phyloP scores from a whole-genome alignment of 2,329 filamentous ascomycete species.

The Fusarium sp. region DNA sequence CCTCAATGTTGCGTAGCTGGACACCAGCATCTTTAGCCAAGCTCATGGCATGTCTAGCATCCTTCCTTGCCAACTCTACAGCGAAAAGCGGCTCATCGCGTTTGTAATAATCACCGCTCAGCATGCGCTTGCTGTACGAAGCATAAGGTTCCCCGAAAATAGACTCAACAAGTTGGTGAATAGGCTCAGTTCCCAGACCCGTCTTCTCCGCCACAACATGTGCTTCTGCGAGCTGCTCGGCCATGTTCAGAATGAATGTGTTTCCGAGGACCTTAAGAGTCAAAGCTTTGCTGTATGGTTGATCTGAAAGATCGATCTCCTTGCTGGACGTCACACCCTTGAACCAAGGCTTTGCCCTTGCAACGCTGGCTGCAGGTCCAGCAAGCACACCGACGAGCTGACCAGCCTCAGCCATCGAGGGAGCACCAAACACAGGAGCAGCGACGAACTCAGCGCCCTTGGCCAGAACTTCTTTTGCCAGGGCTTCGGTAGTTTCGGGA shows the following conservation, averaged over 20 bases:
- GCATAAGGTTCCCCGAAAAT: constrained; percentile 83
- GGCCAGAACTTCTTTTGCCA: constrained; percentile 69
- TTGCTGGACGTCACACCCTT: constrained; percentile 78
- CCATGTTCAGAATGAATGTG: constrained; percentile 86
- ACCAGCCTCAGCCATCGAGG: constrained; percentile 77
- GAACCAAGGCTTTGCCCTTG: constrained; percentile 76
- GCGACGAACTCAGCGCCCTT: constrained; percentile 81
- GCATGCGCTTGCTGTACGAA: constrained; percentile 81
- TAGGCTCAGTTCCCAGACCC: constrained; percentile 76
- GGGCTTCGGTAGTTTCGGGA: constrained; percentile 79
- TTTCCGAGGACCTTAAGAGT: constrained; percentile 88
- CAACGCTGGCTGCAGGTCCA: constrained; percentile 70
- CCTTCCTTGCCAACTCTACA: constrained; percentile 86
- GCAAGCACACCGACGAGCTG: constrained; percentile 80
- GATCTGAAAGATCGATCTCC: constrained; percentile 77
- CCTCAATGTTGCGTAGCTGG: constrained; percentile 73
- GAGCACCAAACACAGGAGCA: constrained; percentile 77
- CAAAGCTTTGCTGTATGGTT: constrained; percentile 76
- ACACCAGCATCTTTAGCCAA: constrained; percentile 74
- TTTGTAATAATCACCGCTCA: constrained; percentile 80
- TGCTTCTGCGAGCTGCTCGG: constrained; percentile 83
- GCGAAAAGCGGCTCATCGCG: constrained; percentile 84
- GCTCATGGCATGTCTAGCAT: constrained; percentile 78
- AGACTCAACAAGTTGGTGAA: constrained; percentile 78
- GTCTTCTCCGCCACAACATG: constrained; percentile 84